These are phyloP conservation scores for Pestalotiopsis sp. DNA, from an alignment of 2,329 filamentous ascomycete species.

Conservation along the genomic window DNA sequence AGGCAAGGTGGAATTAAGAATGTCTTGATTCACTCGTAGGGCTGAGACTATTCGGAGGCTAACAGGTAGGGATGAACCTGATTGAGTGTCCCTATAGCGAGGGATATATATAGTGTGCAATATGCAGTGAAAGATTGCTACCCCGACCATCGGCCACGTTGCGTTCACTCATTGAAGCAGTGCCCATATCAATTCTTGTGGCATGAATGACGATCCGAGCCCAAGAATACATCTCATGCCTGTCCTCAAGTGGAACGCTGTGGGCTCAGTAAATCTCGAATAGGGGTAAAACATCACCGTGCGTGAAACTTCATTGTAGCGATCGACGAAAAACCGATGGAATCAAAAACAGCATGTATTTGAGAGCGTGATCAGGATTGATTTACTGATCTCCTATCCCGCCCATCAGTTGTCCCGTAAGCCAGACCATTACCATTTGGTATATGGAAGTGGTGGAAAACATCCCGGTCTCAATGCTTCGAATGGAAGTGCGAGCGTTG, in stretches of 20 bases:
- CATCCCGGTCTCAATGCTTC: not conserved
- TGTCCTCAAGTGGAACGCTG: too few species aligned
- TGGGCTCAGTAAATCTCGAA: constrained; percentile 17
- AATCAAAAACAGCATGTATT: not conserved
- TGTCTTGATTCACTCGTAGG: not conserved
- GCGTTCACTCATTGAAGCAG: too few species aligned
- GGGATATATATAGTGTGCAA: too few species aligned
- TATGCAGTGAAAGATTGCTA: too few species aligned
- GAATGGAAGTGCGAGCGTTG: not conserved
- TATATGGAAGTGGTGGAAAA: not conserved
- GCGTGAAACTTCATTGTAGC: not conserved
- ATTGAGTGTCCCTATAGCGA: not conserved
- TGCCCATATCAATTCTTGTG: too few species aligned
- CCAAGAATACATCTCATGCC: too few species aligned
- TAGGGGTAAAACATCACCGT: not conserved
- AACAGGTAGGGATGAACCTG: not conserved
- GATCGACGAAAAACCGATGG: not conserved
- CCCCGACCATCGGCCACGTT: too few species aligned
- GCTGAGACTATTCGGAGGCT: not conserved
- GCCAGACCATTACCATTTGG: not conserved
- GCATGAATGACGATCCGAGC: too few species aligned
- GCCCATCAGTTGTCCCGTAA: not conserved
- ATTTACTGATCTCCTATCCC: not conserved
- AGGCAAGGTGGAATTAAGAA: not conserved
- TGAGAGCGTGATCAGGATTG: not conserved